Evolutionary conservation across 192 early-diverging fungal genomes (phyloP).

Genomic region (Lunasporangiospora selenospora): DNA sequence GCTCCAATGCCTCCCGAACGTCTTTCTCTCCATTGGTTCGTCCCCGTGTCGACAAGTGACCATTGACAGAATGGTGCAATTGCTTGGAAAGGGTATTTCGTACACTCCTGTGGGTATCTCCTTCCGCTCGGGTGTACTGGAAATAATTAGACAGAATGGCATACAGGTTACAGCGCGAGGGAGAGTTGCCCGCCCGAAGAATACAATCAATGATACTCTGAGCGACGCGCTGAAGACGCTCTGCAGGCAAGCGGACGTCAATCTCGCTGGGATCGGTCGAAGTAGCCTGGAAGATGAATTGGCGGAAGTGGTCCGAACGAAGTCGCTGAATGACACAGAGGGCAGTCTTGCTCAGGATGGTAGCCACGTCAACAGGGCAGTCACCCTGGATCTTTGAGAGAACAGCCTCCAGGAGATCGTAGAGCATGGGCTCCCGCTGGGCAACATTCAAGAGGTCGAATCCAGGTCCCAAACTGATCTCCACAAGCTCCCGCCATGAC

Average conservation of each 20-base stretch:
- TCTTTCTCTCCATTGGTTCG: not conserved
- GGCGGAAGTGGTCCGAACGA: constrained; percentile 58
- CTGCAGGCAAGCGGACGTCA: constrained; percentile 58
- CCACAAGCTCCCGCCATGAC: constrained; percentile 85
- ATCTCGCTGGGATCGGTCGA: constrained; percentile 54
- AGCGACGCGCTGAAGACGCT: constrained; percentile 60
- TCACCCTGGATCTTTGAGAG: constrained; percentile 62
- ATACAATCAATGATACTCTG: constrained; percentile 67
- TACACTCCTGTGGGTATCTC: constrained; percentile 10
- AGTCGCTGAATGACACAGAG: constrained; percentile 65
- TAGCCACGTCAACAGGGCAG: constrained; percentile 54
- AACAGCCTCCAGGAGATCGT: constrained; percentile 73
- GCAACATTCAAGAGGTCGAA: constrained; percentile 72
- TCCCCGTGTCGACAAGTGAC: not conserved
- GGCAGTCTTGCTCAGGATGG: constrained; percentile 61
- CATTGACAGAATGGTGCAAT: too few relatives aligned
- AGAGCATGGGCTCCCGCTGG: constrained; percentile 62
- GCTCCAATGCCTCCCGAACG: constrained; percentile 39
- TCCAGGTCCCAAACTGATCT: constrained; percentile 70
- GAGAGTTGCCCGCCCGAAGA: constrained; percentile 60
- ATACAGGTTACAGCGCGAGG: constrained; percentile 81
- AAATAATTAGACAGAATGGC: constrained; percentile 75
- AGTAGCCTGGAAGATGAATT: constrained; percentile 57
- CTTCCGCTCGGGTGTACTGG: constrained; percentile 58
- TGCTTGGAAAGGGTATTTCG: too few relatives aligned